Percentiles rank a stretch among this genome's conserved stretches.
These are phyloP conservation scores for Aspergillus brasiliensis DNA, from an alignment of 2,329 filamentous ascomycete species.

Conservation along the genomic window DNA sequence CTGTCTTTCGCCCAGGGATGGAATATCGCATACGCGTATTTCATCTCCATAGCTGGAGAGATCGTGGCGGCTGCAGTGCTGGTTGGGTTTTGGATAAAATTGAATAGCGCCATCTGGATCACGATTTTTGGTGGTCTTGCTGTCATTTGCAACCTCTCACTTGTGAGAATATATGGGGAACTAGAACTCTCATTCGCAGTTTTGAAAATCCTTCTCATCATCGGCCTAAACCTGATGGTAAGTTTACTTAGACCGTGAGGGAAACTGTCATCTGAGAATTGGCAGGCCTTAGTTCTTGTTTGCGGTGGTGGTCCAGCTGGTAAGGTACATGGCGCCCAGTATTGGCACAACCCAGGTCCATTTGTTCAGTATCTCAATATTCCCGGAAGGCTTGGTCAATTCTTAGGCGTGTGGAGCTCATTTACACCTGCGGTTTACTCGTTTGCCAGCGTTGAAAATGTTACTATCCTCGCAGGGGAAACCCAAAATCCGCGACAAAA, in stretches of 20 bases:
- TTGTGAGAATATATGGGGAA: constrained; percentile 50
- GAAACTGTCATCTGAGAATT: too few species aligned
- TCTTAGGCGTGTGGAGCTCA: constrained; percentile 43
- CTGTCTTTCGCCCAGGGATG: constrained; percentile 40
- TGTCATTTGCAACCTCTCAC: constrained; percentile 39
- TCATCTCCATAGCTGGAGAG: constrained; percentile 36
- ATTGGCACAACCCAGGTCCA: constrained; percentile 47
- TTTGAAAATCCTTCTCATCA: constrained; percentile 61
- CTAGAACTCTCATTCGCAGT: constrained; percentile 57
- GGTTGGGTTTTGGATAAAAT: constrained; percentile 61
- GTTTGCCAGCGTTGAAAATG: constrained; percentile 45
- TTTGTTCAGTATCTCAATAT: constrained; percentile 43
- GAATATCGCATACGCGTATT: constrained; percentile 38
- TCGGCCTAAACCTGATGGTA: constrained; percentile 61
- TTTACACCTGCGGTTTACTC: constrained; percentile 26
- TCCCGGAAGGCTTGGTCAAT: constrained; percentile 46
- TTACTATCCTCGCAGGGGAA: constrained; percentile 59
- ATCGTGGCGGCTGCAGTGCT: constrained; percentile 43
- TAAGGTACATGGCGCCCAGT: constrained; percentile 50
- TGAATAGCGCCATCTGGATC: constrained; percentile 41
- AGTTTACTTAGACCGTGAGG: too few species aligned
- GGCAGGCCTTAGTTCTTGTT: constrained; percentile 44
- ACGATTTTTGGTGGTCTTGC: constrained; percentile 46
- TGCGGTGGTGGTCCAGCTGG: constrained; percentile 50
- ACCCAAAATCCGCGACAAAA: constrained; percentile 52